Evolutionary conservation across 257 asterid species (phyloP), one percentile per base, ranked within the genome.

Genomic region (Solanum chiquidenum): DNA sequence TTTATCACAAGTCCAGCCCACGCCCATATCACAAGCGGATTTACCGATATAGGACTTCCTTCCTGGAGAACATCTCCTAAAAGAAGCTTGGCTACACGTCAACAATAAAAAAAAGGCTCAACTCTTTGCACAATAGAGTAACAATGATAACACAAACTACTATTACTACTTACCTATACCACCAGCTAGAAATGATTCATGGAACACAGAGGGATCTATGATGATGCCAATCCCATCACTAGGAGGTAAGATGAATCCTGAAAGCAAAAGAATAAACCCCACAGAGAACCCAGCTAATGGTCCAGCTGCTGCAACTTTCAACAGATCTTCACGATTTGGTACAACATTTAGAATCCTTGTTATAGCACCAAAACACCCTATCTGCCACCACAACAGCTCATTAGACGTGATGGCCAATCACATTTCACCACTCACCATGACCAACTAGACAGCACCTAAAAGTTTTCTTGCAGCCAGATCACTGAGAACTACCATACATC

Each of bases 271-370:
- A 86, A 93, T 44, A 46, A 94, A 84, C 84, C 99, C 98, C 88
- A 97, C 88, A 42, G 94, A 88, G 90, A 95, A 97, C 85, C 99
- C 99, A 21, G 99, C 96, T 87, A 90, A 76, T 64, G 99, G 99
- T 90, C 99, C 99, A 87, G 98, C 98, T n/a, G 94, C 95, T 71
- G 99, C 98, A 84, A 97, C 88, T 93, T 94, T 97, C 92, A 97
- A 91, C 85, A 97, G 98, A 91, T 95, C 98, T 88, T 95, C 95
- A 6, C 99, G 99, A 73, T 91, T 95, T 49, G 91, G 92, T 87
- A 95, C 99, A 71, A 95, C 95, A 86, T 89, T 97, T 82, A 89
- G 88, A 86, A 95, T 97, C 95, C 99, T 93, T 89, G 99, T 95
- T 91, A 97, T 95, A 23, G 96, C 90, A 88, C 99, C 99, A 89